Conservation (phyloP, 2,329 filamentous ascomycete genomes). For the Diplodia corticola region DNA sequence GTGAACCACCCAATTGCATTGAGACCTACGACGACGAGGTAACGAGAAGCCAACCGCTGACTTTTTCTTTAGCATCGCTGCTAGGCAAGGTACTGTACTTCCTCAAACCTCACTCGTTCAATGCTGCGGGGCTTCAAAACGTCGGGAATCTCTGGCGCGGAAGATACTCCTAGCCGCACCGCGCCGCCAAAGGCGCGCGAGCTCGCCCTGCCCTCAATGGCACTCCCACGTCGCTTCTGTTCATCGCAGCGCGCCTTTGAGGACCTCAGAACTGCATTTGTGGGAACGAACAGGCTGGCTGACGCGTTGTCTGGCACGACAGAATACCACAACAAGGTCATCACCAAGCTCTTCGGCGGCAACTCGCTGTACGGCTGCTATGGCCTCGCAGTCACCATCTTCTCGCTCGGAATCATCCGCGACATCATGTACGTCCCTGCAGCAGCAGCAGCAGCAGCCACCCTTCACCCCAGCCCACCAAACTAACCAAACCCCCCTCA, state of each 20-base stretch:
- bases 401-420: constrained; percentile 84
- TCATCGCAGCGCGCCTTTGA: constrained; percentile 2
- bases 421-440: constrained; percentile 59
- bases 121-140: neutral
- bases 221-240: neutral
- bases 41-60: constrained; percentile 23
- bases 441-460: too few relatives aligned
- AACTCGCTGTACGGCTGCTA: constrained; percentile 83
- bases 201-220: neutral
- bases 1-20: constrained; percentile 39
- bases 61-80: constrained; percentile 65
- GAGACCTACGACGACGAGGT: neutral
- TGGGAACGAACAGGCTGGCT: neutral
- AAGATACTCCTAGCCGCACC: neutral
- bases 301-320: neutral
- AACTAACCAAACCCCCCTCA: neutral
- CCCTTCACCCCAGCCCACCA: constrained; percentile 29
- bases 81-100: constrained; percentile 67
- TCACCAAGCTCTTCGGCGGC: constrained; percentile 84
- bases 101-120: constrained; percentile 23
- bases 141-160: neutral
- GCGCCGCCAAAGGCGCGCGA: neutral
- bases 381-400: constrained; percentile 82
- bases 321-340: constrained; percentile 90
- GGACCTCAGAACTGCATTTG: neutral